phyloP scores from a whole-genome alignment of 176 grass and related monocot genomes.

The Oryza longistaminata region DNA sequence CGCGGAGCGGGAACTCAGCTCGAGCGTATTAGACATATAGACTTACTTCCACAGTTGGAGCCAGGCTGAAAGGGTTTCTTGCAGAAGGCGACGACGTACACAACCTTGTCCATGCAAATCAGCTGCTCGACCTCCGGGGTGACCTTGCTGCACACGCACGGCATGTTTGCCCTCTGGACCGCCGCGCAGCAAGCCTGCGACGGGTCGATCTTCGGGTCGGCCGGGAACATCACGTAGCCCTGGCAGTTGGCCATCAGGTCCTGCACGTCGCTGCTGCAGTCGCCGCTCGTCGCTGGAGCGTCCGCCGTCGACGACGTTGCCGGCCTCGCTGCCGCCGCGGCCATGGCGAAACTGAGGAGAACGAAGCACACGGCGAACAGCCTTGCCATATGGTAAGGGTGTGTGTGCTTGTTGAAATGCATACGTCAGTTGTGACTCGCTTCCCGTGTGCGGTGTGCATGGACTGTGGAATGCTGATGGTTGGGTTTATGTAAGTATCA shows the following conservation, averaged over 20 bases:
- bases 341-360: slow-evolving; percentile 20
- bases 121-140: slow-evolving; percentile 23
- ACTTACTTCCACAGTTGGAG: slow-evolving; percentile 53
- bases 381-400: slow-evolving; percentile 34
- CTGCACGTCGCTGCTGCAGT: slow-evolving; percentile 24
- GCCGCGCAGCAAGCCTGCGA: slow-evolving; percentile 30
- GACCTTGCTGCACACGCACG: slow-evolving; percentile 43
- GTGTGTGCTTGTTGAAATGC: not conserved
- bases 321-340: slow-evolving; percentile 9
- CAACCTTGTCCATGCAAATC: slow-evolving; percentile 53
- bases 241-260: slow-evolving; percentile 36
- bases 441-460: not conserved
- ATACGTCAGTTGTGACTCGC: not conserved
- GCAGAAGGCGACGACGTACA: slow-evolving; percentile 31
- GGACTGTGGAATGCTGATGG: not conserved
- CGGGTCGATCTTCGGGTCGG: slow-evolving; percentile 39
- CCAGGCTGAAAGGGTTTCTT: slow-evolving; percentile 25
- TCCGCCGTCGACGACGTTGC: not conserved
- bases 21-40: no score
- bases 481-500: not conserved
- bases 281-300: not conserved
- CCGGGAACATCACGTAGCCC: slow-evolving; percentile 40
- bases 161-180: slow-evolving; percentile 15
- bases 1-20: no score
- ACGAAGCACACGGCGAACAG: slow-evolving; percentile 26